Evolutionary conservation across 1,284 basidiomycete species (phyloP).

Genomic region (Ganoderma lingzhi): DNA sequence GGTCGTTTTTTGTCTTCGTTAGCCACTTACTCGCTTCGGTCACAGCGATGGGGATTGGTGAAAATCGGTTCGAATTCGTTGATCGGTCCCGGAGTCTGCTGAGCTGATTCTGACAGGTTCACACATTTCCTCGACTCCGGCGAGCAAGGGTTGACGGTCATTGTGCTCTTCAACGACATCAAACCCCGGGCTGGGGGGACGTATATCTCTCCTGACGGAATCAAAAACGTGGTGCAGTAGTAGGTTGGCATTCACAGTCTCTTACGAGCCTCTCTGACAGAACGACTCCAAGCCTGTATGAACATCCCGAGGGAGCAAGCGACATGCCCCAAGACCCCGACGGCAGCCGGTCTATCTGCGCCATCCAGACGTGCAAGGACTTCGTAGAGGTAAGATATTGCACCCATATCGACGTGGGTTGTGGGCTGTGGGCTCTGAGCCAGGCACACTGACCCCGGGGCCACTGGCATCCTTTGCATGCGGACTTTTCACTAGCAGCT

Average conservation of each 20-base stretch:
- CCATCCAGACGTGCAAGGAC: constrained; percentile 38
- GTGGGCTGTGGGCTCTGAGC: no score
- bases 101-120: constrained; percentile 30
- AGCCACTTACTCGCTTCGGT: neutral
- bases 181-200: constrained; percentile 44
- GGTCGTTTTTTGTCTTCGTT: neutral
- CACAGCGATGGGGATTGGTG: constrained; percentile 44
- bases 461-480: neutral
- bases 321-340: constrained; percentile 38
- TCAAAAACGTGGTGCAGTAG: constrained; percentile 45
- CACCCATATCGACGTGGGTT: neutral
- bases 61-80: neutral
- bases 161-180: constrained; percentile 48
- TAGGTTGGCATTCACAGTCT: constrained; percentile 11
- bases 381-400: constrained; percentile 40
- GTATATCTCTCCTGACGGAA: constrained; percentile 46
- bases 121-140: constrained; percentile 49
- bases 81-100: no score
- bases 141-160: constrained; percentile 46
- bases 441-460: neutral
- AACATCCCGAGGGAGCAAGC: constrained; percentile 41
- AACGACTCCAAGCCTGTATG: constrained; percentile 34
- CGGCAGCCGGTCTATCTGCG: constrained; percentile 38
- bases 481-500: constrained; percentile 27
- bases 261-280: neutral